Percentiles rank a stretch among this genome's conserved stretches.
Conservation (phyloP, 2,329 filamentous ascomycete genomes). For the Pseudonectria foliicola region DNA sequence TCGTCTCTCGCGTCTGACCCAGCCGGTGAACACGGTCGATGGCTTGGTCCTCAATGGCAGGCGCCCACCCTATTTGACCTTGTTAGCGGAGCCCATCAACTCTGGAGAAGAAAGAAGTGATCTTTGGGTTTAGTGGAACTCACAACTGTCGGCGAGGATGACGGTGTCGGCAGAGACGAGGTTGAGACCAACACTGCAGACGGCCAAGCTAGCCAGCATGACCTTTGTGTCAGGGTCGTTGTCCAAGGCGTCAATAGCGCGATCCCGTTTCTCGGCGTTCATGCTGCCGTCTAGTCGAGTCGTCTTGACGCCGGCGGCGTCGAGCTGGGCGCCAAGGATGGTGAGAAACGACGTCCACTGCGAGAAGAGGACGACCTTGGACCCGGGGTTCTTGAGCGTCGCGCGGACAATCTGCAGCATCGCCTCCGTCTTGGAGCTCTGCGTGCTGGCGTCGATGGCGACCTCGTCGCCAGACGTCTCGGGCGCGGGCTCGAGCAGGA, state of each 20-base stretch:
- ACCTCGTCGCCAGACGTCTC: constrained; percentile 40
- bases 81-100: constrained; percentile 2
- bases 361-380: constrained; percentile 67
- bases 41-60: constrained; percentile 87
- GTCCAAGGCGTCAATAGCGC: constrained; percentile 60
- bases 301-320: constrained; percentile 52
- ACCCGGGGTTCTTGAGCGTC: constrained; percentile 53
- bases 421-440: constrained; percentile 77
- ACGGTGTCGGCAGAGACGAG: constrained; percentile 82
- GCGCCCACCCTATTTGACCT: constrained; percentile 65
- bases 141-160: constrained; percentile 70
- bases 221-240: constrained; percentile 61
- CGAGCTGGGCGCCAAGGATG: constrained; percentile 63
- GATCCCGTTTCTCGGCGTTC: constrained; percentile 62
- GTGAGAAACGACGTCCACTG: constrained; percentile 73
- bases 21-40: constrained; percentile 82
- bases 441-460: constrained; percentile 54
- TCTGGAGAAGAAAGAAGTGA: not conserved
- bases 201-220: constrained; percentile 73
- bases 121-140: constrained; percentile 19
- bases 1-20: constrained; percentile 72
- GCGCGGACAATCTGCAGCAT: constrained; percentile 69
- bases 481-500: constrained; percentile 57
- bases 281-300: constrained; percentile 77
- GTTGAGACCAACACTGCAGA: constrained; percentile 81